Base-by-base conservation (phyloP, 768 basidiomycete genomes). In the Leucocoprinus sp. region DNA sequence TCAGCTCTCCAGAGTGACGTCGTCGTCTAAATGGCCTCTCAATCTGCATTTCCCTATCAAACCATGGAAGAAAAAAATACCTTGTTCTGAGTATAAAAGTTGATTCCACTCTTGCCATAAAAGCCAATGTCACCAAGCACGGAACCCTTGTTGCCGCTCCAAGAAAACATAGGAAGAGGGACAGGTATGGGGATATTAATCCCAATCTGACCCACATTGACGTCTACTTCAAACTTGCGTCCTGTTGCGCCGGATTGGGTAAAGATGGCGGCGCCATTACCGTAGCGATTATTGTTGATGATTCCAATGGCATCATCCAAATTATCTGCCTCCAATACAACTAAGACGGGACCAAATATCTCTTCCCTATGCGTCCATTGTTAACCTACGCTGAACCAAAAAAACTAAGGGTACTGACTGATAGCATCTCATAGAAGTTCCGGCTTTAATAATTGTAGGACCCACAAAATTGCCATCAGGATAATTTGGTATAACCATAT, bases 41-140 rank as follows among this genome's bases (percentile, higher is more conserved):
- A 31, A 14, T 14, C 9, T 52, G 21, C 15, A 42, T 4, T 42
- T 15, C 37, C 12, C 18, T 7, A 18, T 12, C 29, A 8, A 19
- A 39, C 19, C 23, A 28, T 7, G 40, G 8, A 37, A 4, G 27
- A 12, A 18, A 37, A 12, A 28, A 55, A 46, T 52, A 78, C 84
- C 80, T 96, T 97, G 63, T 91, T 84, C 63, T 93, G 86, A 2
- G 95, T 98, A 61, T 93, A 98, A 68, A 98, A 98, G 61, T 88
- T 88, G 65, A 97, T 76, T 19, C 89, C 93, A 52, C 87, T 84
- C 44, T 45, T 42, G 18, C 93, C 93, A 55, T 96, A 96, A 69
- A 96, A 93, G 4, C 83, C 82, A 36, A 91, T 77, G 57, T 93
- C 89, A 18, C 92, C 92, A 45, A 93, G 65, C 55, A 79, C 79